Conservation (phyloP, 2,329 filamentous ascomycete species). For the Fusarium sp. region DNA sequence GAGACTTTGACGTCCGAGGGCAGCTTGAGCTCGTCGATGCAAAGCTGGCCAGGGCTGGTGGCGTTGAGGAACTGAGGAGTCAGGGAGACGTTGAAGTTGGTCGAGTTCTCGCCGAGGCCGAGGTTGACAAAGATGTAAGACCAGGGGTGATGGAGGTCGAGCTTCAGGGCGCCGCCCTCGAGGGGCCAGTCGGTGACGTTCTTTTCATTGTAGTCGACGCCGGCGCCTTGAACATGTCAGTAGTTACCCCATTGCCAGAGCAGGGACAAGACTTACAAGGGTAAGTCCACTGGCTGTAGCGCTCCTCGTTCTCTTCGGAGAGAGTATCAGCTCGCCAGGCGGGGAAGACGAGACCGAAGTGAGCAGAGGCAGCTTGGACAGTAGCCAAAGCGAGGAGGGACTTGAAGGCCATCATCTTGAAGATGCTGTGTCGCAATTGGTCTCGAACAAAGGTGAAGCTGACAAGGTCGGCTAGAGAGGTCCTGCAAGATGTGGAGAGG, state of each 20-base stretch:
- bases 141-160: conserved; percentile 61
- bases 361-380: conserved; percentile 53
- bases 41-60: conserved; percentile 69
- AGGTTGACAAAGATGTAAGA: conserved; percentile 63
- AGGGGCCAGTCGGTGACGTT: conserved; percentile 64
- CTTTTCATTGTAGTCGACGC: conserved; percentile 53
- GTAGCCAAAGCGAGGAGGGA: conserved; percentile 48
- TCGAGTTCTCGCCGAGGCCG: conserved; percentile 58
- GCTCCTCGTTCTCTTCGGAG: conserved; percentile 45
- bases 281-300: conserved; percentile 59
- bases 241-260: neutral
- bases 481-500: neutral
- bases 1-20: conserved; percentile 57
- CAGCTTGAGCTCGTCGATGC: conserved; percentile 65
- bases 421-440: neutral
- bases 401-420: conserved; percentile 45
- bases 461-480: neutral
- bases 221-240: conserved; percentile 52
- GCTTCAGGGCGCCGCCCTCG: conserved; percentile 56
- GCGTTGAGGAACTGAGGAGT: conserved; percentile 65
- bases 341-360: conserved; percentile 59
- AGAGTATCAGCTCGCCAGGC: conserved; percentile 59
- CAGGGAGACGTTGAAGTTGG: conserved; percentile 74
- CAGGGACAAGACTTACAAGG: conserved; percentile 55
- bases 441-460: conserved; percentile 1